These are phyloP conservation scores for Alternaria postmessia DNA, from an alignment of 2,329 filamentous ascomycete genomes.

Conservation along the genomic window DNA sequence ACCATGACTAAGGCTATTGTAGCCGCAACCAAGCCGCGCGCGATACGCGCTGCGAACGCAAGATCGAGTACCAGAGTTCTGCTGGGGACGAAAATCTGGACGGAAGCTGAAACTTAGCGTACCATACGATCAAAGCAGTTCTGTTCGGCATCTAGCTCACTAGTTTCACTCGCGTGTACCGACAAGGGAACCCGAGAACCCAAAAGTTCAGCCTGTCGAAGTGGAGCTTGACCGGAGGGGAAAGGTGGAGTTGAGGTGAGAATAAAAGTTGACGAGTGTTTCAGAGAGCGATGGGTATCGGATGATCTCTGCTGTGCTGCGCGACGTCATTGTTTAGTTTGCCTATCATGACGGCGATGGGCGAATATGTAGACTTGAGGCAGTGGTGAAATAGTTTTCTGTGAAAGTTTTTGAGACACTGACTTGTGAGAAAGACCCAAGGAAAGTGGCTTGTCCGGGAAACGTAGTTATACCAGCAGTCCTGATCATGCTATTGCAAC, in stretches of 20 bases:
- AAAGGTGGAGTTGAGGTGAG: neutral
- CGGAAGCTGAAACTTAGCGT: conserved; percentile 6
- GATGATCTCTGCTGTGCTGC: neutral
- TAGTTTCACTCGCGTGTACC: neutral
- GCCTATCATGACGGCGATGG: neutral
- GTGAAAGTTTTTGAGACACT: neutral
- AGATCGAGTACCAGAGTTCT: neutral
- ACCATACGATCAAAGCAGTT: neutral
- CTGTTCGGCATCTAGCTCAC: neutral
- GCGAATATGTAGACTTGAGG: neutral
- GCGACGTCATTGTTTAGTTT: neutral
- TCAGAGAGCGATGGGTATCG: neutral
- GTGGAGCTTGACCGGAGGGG: conserved; percentile 1
- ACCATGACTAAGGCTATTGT: neutral
- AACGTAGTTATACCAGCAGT: neutral
- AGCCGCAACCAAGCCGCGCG: neutral
- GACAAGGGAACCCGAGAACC: neutral
- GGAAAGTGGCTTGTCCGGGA: too few relatives aligned
- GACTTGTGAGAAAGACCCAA: neutral
- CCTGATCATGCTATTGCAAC: neutral
- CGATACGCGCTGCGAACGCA: conserved; percentile 1
- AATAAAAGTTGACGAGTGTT: neutral
- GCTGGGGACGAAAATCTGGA: neutral
- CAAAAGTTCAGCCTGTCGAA: neutral
- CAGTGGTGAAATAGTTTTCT: neutral